Percentiles rank a stretch among this genome's conserved stretches.
phyloP scores from a whole-genome alignment of 192 early-diverging fungal species.

The Thamnidium elegans region DNA sequence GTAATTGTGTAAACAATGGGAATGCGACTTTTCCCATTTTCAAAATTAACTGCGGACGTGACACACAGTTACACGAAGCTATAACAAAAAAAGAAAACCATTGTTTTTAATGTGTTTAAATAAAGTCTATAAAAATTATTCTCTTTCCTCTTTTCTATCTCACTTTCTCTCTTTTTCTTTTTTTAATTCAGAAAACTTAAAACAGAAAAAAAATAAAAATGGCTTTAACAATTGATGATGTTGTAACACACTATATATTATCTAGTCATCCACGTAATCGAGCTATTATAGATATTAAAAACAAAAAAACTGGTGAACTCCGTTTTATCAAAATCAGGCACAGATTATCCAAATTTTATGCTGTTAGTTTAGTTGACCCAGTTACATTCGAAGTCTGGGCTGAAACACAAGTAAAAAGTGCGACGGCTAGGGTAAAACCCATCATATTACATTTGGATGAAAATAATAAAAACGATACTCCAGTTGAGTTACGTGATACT shows the following conservation, averaged over 20 bases:
- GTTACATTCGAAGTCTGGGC: conserved; percentile 16
- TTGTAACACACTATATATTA: conserved; percentile 12
- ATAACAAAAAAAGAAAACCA: no score
- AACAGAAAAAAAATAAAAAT: neutral
- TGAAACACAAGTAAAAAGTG: conserved; percentile 20
- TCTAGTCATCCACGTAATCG: conserved; percentile 22
- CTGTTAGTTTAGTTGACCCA: conserved; percentile 24
- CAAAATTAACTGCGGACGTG: no score
- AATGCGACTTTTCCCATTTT: no score
- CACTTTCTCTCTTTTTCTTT: neutral
- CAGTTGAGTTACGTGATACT: conserved; percentile 1
- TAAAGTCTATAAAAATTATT: neutral
- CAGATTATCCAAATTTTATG: conserved; percentile 18
- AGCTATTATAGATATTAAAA: conserved; percentile 23
- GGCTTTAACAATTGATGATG: conserved; percentile 12
- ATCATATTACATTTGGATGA: conserved; percentile 18
- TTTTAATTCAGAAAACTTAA: neutral
- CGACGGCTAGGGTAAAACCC: conserved; percentile 9
- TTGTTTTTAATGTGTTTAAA: no score
- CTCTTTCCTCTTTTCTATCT: neutral
- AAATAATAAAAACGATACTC: neutral
- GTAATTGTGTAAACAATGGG: no score
- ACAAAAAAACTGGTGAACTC: conserved; percentile 19
- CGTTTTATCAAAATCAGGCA: conserved; percentile 21
- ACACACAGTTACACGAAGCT: no score